Conservation (phyloP, 805 yeast genomes). For the Metschnikowia shivogae region DNA sequence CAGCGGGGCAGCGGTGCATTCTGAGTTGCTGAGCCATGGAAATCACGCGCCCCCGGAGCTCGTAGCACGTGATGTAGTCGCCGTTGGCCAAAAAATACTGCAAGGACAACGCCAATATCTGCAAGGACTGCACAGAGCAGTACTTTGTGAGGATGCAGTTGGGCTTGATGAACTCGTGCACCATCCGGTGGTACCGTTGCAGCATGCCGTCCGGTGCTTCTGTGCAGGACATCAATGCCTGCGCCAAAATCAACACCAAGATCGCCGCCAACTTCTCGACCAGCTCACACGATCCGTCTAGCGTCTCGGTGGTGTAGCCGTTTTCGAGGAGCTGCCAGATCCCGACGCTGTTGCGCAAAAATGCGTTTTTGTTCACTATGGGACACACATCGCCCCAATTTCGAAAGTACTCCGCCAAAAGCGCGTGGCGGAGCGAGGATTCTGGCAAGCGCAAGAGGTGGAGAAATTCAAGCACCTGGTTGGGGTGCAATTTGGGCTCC, state of each 20-base stretch:
- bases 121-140: constrained; percentile 66
- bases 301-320: constrained; percentile 13
- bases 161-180: constrained; percentile 56
- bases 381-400: constrained; percentile 77
- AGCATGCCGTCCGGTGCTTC: constrained; percentile 15
- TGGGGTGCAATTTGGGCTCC: constrained; percentile 24
- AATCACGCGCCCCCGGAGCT: constrained; percentile 67
- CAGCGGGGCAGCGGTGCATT: constrained; percentile 82
- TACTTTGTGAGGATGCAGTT: constrained; percentile 53
- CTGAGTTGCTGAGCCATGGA: constrained; percentile 85
- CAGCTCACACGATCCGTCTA: constrained; percentile 24
- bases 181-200: constrained; percentile 55
- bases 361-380: constrained; percentile 63
- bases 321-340: constrained; percentile 46
- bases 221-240: constrained; percentile 45
- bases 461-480: constrained; percentile 47
- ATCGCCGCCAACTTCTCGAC: constrained; percentile 56
- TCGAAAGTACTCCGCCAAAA: constrained; percentile 64
- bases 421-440: constrained; percentile 60
- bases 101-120: constrained; percentile 62
- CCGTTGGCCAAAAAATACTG: constrained; percentile 71
- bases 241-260: constrained; percentile 44
- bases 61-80: constrained; percentile 69
- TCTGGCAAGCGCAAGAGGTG: constrained; percentile 33
- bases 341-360: constrained; percentile 53